These are phyloP conservation scores for Schizonepeta tenuifolia DNA, from an alignment of 257 asterid species.

Conservation along the genomic window DNA sequence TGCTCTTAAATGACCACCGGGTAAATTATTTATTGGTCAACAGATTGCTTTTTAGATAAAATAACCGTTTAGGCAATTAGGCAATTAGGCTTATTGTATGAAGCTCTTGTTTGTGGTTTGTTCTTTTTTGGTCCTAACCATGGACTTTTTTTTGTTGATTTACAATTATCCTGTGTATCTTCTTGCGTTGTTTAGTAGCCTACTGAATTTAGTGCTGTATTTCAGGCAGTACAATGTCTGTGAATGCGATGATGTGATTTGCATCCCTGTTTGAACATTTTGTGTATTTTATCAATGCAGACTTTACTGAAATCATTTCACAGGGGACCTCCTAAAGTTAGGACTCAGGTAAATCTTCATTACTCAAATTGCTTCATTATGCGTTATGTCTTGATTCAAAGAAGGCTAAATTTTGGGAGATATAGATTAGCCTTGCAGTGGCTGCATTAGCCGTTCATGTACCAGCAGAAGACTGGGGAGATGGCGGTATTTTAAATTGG, in stretches of 20 bases:
- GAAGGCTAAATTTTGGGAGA: conserved; percentile 52
- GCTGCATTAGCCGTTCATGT: conserved; percentile 99
- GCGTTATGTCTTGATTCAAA: conserved; percentile 29
- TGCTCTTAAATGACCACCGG: conserved; percentile 24
- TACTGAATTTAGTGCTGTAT: conserved; percentile 15
- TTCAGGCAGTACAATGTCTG: conserved; percentile 24
- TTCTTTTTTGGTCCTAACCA: conserved; percentile 19
- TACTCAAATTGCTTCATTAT: conserved; percentile 32
- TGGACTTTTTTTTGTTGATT: conserved; percentile 1
- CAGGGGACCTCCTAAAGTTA: conserved; percentile 90
- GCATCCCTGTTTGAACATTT: conserved; percentile 29
- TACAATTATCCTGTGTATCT: conserved; percentile 15
- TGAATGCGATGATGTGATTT: conserved; percentile 1
- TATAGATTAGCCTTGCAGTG: conserved; percentile 98
- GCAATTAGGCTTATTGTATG: conserved; percentile 29
- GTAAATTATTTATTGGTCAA: conserved; percentile 14
- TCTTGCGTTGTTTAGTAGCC: conserved; percentile 21
- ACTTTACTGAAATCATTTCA: conserved; percentile 85
- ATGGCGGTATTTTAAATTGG: conserved; percentile 93
- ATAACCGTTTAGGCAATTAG: conserved; percentile 24
- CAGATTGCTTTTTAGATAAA: conserved; percentile 18
- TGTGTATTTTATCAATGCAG: conserved; percentile 54
- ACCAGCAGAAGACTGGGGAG: conserved; percentile 94
- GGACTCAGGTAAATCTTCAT: conserved; percentile 81
- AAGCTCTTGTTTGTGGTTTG: conserved; percentile 10